A percentile compares a stretch with the other conserved stretches of the same genome.
Evolutionary conservation across 768 basidiomycete genomes (phyloP).

Genomic region (Calocybe indica): DNA sequence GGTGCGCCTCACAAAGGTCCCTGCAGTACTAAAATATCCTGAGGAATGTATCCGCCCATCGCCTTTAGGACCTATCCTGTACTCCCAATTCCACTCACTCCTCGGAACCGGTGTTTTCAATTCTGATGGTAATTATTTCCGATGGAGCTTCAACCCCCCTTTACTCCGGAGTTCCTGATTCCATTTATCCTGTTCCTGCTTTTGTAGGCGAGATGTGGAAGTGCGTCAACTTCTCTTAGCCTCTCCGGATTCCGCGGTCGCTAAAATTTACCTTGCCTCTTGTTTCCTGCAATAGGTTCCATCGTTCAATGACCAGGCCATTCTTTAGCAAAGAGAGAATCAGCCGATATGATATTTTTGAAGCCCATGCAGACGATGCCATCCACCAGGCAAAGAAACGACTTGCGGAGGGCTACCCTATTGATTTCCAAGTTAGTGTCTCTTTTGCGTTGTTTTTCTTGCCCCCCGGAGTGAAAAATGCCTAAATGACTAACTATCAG

Average conservation of each 20-base stretch:
- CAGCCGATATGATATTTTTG: conserved; percentile 58
- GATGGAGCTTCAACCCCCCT: background rate
- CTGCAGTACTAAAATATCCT: background rate
- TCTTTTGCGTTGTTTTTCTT: background rate
- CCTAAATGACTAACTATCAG: conserved; percentile 16
- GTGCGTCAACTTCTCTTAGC: conserved; percentile 24
- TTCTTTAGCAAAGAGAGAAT: conserved; percentile 63
- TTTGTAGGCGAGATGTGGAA: conserved; percentile 64
- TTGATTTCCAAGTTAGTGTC: conserved; percentile 48
- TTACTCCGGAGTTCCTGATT: background rate
- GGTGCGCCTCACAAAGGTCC: conserved; percentile 16
- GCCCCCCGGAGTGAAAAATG: background rate
- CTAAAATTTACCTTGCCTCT: background rate
- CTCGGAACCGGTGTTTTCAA: conserved; percentile 58
- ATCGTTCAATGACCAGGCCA: conserved; percentile 62
- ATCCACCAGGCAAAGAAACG: conserved; percentile 37
- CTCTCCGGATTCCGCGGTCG: background rate
- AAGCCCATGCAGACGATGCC: conserved; percentile 41
- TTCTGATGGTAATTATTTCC: conserved; percentile 38
- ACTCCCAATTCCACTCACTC: conserved; percentile 24
- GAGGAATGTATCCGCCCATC: background rate
- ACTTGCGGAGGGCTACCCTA: conserved; percentile 37
- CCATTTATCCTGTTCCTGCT: background rate
- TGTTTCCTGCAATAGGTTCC: conserved; percentile 33
- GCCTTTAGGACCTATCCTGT: conserved; percentile 17